Conservation (phyloP, 805 yeast species). For the Candida corydali region DNA sequence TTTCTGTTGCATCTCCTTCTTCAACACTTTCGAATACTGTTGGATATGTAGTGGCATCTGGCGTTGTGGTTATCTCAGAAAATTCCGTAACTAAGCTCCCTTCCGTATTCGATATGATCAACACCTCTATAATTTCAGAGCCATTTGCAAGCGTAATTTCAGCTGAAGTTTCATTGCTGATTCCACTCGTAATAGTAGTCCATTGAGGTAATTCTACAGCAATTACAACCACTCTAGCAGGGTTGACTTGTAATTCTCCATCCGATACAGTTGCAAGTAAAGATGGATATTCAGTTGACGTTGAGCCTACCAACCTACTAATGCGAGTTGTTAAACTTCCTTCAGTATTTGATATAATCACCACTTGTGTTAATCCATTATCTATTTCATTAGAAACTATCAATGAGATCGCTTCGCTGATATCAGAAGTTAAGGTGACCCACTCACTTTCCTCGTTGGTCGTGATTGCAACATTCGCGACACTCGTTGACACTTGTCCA, state of each 20-base stretch:
- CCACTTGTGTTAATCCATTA: background rate
- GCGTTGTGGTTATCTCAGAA: background rate
- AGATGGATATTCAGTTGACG: too few relatives aligned
- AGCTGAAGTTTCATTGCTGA: background rate
- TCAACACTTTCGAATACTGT: background rate
- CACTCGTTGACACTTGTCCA: background rate
- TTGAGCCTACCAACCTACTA: background rate
- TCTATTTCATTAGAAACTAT: background rate
- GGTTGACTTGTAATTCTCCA: background rate
- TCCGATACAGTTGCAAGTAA: too few relatives aligned
- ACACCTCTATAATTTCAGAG: background rate
- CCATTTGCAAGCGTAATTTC: background rate
- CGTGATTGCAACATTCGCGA: background rate
- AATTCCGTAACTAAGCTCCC: background rate
- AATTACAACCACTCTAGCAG: background rate
- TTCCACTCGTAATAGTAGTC: background rate
- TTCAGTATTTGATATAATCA: background rate
- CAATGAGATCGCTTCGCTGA: background rate
- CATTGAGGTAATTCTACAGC: background rate
- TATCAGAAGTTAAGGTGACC: background rate
- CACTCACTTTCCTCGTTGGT: background rate
- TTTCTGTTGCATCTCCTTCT: background rate
- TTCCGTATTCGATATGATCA: background rate
- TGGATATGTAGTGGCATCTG: background rate
- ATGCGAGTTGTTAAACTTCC: background rate